Percentiles rank a stretch among this genome's conserved stretches.
These are phyloP conservation scores for Cucurbita maxima DNA, from an alignment of 306 rosid genomes.

Conservation along the genomic window DNA sequence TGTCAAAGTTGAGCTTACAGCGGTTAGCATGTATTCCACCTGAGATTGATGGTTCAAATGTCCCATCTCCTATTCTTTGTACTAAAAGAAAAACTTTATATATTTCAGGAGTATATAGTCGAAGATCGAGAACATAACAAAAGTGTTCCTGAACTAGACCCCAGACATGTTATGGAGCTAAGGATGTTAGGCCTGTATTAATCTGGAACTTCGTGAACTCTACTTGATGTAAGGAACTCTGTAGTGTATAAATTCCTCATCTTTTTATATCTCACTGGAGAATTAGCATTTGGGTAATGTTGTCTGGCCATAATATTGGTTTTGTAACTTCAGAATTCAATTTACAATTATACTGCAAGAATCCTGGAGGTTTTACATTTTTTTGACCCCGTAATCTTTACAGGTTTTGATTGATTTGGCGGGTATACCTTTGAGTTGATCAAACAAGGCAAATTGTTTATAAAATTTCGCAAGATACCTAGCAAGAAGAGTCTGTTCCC, in stretches of 20 bases:
- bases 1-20: too few species aligned
- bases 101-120: slow-evolving; percentile 76
- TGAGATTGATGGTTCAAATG: neutral
- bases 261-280: neutral
- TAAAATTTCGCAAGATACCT: neutral
- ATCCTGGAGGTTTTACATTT: neutral
- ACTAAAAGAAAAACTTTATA: neutral
- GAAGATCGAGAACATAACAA: slow-evolving; percentile 55
- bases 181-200: slow-evolving; percentile 93
- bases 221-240: neutral
- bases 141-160: slow-evolving; percentile 75
- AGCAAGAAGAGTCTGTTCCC: neutral
- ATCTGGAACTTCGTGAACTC: slow-evolving; percentile 18
- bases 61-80: neutral
- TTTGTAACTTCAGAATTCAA: neutral
- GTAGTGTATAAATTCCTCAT: neutral
- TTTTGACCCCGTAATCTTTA: neutral
- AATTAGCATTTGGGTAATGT: neutral
- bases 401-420: neutral
- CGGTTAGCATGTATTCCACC: too few species aligned
- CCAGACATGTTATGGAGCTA: slow-evolving; percentile 77
- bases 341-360: neutral
- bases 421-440: neutral
- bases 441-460: neutral
- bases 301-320: neutral